Conservation (phyloP, 148 eudicot species). For the Linanthus parryae region DNA sequence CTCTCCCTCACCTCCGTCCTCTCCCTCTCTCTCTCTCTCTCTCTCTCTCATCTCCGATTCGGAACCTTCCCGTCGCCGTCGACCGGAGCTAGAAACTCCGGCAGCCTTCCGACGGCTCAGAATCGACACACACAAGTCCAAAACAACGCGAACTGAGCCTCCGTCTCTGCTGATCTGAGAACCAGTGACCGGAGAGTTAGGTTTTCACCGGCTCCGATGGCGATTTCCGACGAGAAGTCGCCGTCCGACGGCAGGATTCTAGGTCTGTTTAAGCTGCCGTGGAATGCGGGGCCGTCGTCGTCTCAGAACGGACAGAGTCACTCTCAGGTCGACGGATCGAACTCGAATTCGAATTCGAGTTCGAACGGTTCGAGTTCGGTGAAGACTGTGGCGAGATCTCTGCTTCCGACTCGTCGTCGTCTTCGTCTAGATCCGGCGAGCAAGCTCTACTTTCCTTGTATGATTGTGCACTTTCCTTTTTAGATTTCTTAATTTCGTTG, state of each 20-base stretch:
- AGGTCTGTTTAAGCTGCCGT: slow-evolving; percentile 59
- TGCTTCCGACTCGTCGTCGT: slow-evolving; percentile 79
- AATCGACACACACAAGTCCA: too few relatives aligned
- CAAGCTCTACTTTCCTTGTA: slow-evolving; percentile 93
- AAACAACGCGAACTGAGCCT: too few relatives aligned
- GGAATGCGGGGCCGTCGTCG: slow-evolving; percentile 8
- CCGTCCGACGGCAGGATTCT: slow-evolving; percentile 45
- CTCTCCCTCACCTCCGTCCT: slow-evolving; percentile 12
- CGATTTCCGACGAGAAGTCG: slow-evolving; percentile 37
- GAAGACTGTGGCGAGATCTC: slow-evolving; percentile 74
- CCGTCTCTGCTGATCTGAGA: slow-evolving; percentile 12
- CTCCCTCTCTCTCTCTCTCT: not conserved
- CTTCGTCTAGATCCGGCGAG: slow-evolving; percentile 76
- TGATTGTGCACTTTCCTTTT: slow-evolving; percentile 4
- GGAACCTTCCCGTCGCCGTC: too few relatives aligned
- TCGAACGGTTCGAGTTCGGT: slow-evolving; percentile 31
- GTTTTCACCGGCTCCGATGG: slow-evolving; percentile 23
- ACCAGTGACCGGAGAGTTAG: not conserved
- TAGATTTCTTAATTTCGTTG: slow-evolving; percentile 9
- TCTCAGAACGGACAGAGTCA: slow-evolving; percentile 11
- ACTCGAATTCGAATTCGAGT: slow-evolving; percentile 1
- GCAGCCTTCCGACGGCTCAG: too few relatives aligned
- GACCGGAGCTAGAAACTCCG: too few relatives aligned
- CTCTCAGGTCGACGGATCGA: slow-evolving; percentile 32
- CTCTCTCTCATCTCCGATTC: not conserved